Base-by-base conservation (phyloP, 768 basidiomycete genomes). In the Trametopsis cervina region DNA sequence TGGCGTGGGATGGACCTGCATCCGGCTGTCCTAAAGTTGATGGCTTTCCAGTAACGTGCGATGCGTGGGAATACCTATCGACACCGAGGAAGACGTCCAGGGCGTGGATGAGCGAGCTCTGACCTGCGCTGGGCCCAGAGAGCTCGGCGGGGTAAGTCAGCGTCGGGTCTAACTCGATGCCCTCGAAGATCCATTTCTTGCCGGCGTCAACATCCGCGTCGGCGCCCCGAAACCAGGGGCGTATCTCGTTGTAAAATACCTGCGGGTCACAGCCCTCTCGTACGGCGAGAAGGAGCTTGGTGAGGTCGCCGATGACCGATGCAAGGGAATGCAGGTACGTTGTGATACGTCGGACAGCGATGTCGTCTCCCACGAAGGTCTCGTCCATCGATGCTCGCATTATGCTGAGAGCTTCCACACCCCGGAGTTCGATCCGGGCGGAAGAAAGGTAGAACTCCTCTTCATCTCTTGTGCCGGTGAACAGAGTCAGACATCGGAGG, bases 331-430 rank as follows among this genome's bases (percentile, higher is more conserved):
- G 60, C 26, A 97, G 77, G 64, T 85, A 91, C 9, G 64, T 59
- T 4, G 76, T 70, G 60, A 81, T 73, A 17, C 79, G 69, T 9
- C 61, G 59, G 9, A 75, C 49, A 15, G 80, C 71, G 22, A 75
- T 64, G 10, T 61, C 54, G 60, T 82, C 81, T 22, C 70, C 71
- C 39, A 94, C 78, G 72, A 92, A 94, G 23, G 83, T 73, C 63
- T 95, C 93, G 68, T 95, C 90, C 75, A 94, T 83, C 1, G 80
- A 86, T 2, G 74, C 67, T 2, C 85, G 79, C 88, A 96, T 94
- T 44, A 93, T 70, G 33, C 81, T 74, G n/a, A 97, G 79, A 0
- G 85, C 89, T 43, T 83, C 78, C 1, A 87, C 89, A 11, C 92
- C 93, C 21, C 78, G 76, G 15, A 95, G 74, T 63, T 97, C 94